Conservation (phyloP, 1,139 yeast genomes). For the Candida neerlandica region DNA sequence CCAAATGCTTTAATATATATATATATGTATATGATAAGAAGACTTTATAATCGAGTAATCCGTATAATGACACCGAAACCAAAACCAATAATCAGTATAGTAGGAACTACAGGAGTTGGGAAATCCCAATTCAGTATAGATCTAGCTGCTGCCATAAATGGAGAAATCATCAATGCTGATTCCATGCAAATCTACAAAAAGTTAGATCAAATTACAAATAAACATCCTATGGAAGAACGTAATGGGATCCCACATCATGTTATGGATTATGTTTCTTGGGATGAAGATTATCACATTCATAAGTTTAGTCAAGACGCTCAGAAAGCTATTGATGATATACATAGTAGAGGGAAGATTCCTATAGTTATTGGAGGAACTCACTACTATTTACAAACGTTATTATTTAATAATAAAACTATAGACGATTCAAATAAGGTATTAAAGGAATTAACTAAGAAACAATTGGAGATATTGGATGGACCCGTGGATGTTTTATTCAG, state of each 20-base stretch:
- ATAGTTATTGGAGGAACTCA: slow-evolving; percentile 96
- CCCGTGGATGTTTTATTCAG: slow-evolving; percentile 54
- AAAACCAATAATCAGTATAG: slow-evolving; percentile 62
- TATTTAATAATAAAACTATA: slow-evolving; percentile 67
- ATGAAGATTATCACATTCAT: slow-evolving; percentile 82
- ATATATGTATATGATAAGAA: slow-evolving; percentile 2
- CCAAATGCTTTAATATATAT: neutral
- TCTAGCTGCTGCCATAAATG: slow-evolving; percentile 73
- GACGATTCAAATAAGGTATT: slow-evolving; percentile 7
- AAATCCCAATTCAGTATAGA: slow-evolving; percentile 87
- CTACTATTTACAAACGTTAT: slow-evolving; percentile 77
- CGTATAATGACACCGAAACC: slow-evolving; percentile 28
- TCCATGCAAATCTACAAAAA: slow-evolving; percentile 92
- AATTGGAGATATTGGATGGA: slow-evolving; percentile 54
- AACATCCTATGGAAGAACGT: slow-evolving; percentile 82
- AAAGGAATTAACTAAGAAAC: slow-evolving; percentile 37
- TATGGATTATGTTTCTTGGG: slow-evolving; percentile 81
- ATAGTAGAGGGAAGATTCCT: slow-evolving; percentile 72
- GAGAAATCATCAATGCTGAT: slow-evolving; percentile 94
- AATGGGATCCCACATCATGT: slow-evolving; percentile 80
- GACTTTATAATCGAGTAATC: neutral
- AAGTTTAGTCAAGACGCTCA: slow-evolving; percentile 75
- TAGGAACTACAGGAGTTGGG: slow-evolving; percentile 98
- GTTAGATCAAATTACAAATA: slow-evolving; percentile 80
- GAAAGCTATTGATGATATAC: slow-evolving; percentile 61